Percentiles rank a stretch among this genome's conserved stretches.
phyloP scores from a whole-genome alignment of 108 stramenopile genomes.

The Aureococcus anophagefferens region DNA sequence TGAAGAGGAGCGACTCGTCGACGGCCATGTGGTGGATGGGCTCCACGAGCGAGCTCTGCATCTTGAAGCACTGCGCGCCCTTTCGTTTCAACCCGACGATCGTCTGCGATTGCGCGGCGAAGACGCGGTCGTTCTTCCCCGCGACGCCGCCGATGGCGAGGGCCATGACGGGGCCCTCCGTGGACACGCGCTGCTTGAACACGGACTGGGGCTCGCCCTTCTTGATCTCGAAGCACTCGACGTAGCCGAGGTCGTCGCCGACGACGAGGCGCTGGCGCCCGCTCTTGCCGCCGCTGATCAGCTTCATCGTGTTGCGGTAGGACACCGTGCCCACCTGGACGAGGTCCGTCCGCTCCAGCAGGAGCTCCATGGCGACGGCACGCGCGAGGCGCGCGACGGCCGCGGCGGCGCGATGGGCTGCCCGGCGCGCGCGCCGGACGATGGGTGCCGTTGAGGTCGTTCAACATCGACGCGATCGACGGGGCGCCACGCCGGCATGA shows the following conservation, averaged over 20 bases:
- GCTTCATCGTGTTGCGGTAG: background rate
- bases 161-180: slow-evolving; percentile 4
- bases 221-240: slow-evolving; percentile 36
- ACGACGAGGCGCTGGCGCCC: background rate
- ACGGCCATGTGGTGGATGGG: slow-evolving; percentile 34
- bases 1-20: slow-evolving; percentile 21
- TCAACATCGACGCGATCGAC: too few relatives aligned
- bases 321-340: background rate
- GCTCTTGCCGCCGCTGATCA: background rate
- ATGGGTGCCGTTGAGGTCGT: too few relatives aligned
- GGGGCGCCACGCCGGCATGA: too few relatives aligned
- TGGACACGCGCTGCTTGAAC: slow-evolving; percentile 8
- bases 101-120: slow-evolving; percentile 18
- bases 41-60: slow-evolving; percentile 31
- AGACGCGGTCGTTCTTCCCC: slow-evolving; percentile 24
- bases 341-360: background rate
- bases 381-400: too few relatives aligned
- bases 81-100: slow-evolving; percentile 30
- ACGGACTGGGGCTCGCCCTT: slow-evolving; percentile 24
- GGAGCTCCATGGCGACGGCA: too few relatives aligned
- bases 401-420: too few relatives aligned
- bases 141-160: slow-evolving; percentile 22
- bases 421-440: too few relatives aligned
- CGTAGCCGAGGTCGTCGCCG: slow-evolving; percentile 3
- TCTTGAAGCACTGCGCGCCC: slow-evolving; percentile 38